phyloP scores from a whole-genome alignment of 2,329 filamentous ascomycete species.

The Ceratocystis destructans region DNA sequence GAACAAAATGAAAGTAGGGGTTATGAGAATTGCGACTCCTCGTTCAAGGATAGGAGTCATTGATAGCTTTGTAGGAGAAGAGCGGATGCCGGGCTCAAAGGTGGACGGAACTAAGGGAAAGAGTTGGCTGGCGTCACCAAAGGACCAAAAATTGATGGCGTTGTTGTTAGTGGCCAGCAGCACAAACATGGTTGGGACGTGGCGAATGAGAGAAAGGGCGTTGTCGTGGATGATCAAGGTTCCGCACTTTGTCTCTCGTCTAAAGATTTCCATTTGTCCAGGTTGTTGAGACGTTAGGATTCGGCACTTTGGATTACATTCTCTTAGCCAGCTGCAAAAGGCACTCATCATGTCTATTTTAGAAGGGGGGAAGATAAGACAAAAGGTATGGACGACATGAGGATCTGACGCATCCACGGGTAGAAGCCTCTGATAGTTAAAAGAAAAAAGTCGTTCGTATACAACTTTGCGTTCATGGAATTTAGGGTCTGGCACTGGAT shows the following conservation, averaged over 20 bases:
- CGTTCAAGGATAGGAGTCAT: slow-evolving; percentile 25
- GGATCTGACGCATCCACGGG: slow-evolving; percentile 12
- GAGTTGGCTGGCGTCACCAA: slow-evolving; percentile 26
- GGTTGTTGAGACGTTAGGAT: slow-evolving; percentile 30
- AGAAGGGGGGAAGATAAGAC: slow-evolving; percentile 35
- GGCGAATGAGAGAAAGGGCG: slow-evolving; percentile 27
- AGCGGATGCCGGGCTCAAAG: not conserved
- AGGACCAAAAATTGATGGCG: slow-evolving; percentile 30
- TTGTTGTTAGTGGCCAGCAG: slow-evolving; percentile 25
- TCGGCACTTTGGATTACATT: slow-evolving; percentile 29
- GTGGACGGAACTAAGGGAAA: slow-evolving; percentile 20
- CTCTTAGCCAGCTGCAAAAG: slow-evolving; percentile 34
- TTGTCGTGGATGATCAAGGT: slow-evolving; percentile 36
- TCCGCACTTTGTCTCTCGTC: slow-evolving; percentile 22
- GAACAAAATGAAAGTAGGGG: slow-evolving; percentile 31
- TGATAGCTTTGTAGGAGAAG: slow-evolving; percentile 20
- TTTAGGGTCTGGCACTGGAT: not conserved
- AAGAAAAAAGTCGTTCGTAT: slow-evolving; percentile 24
- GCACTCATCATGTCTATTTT: slow-evolving; percentile 27
- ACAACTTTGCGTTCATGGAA: slow-evolving; percentile 21
- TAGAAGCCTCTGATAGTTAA: slow-evolving; percentile 26
- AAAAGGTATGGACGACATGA: slow-evolving; percentile 29
- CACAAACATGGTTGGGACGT: slow-evolving; percentile 28
- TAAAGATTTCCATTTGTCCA: slow-evolving; percentile 38
- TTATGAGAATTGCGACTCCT: slow-evolving; percentile 29